Conservation (phyloP, 805 yeast species). For the Naumovozyma baii region DNA sequence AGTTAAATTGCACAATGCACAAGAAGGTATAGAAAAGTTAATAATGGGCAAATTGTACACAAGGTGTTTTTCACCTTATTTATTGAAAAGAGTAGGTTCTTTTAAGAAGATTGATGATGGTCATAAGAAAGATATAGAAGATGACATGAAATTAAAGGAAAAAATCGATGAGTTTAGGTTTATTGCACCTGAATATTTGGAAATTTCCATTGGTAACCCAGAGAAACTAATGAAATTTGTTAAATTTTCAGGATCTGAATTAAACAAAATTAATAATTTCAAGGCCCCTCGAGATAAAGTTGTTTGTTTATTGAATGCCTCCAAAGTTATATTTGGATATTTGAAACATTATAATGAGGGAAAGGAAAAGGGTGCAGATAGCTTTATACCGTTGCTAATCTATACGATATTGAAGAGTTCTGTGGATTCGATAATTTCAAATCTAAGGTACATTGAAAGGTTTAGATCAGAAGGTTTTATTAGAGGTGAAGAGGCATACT, state of each 20-base stretch:
- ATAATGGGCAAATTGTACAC: conserved; percentile 79
- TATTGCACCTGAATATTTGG: conserved; percentile 68
- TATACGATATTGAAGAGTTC: conserved; percentile 65
- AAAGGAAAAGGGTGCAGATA: conserved; percentile 80
- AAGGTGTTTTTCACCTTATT: conserved; percentile 67
- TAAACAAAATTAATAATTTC: conserved; percentile 68
- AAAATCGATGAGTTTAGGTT: conserved; percentile 59
- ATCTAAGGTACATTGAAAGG: conserved; percentile 74
- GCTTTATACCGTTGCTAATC: conserved; percentile 82
- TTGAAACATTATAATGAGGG: conserved; percentile 57
- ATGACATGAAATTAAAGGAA: conserved; percentile 44
- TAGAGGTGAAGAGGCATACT: conserved; percentile 84
- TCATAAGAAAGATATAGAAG: conserved; percentile 52
- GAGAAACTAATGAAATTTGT: conserved; percentile 42
- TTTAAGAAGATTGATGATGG: conserved; percentile 39
- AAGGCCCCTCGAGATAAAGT: conserved; percentile 93
- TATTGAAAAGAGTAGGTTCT: conserved; percentile 8
- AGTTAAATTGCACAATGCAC: conserved; percentile 55
- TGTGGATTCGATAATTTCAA: conserved; percentile 59
- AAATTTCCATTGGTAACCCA: conserved; percentile 46
- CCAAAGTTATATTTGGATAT: conserved; percentile 85
- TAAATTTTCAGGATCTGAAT: conserved; percentile 60
- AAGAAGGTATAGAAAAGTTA: conserved; percentile 88
- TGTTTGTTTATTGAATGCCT: conserved; percentile 81
- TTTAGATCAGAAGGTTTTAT: conserved; percentile 68